These are phyloP conservation scores for Brassica cretica DNA, from an alignment of 345 rosid genomes.

Conservation along the genomic window DNA sequence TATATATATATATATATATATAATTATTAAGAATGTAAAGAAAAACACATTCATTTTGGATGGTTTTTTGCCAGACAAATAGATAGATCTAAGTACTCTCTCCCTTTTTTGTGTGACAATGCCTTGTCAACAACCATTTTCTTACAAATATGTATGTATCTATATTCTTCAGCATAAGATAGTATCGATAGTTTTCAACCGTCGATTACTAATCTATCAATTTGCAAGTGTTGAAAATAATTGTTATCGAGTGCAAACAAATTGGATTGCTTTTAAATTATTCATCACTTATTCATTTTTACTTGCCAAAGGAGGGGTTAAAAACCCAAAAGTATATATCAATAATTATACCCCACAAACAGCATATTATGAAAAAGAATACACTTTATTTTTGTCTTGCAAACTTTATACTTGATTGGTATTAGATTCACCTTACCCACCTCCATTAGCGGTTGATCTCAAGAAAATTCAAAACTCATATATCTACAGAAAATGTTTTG, in stretches of 20 bases:
- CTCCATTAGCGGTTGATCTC: slow-evolving; percentile 36
- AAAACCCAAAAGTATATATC: slow-evolving; percentile 25
- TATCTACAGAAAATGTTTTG: background rate
- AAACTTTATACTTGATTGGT: slow-evolving; percentile 43
- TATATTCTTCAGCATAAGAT: background rate
- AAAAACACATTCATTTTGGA: slow-evolving; percentile 34
- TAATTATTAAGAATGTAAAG: slow-evolving; percentile 5
- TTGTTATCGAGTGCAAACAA: slow-evolving; percentile 23
- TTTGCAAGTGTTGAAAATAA: slow-evolving; percentile 12
- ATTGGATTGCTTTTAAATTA: slow-evolving; percentile 33
- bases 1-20: background rate
- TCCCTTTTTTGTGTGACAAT: slow-evolving; percentile 1
- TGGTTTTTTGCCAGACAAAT: slow-evolving; percentile 32
- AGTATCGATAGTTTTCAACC: background rate
- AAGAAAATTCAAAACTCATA: slow-evolving; percentile 16
- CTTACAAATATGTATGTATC: slow-evolving; percentile 11
- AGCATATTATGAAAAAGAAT: slow-evolving; percentile 36
- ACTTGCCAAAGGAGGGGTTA: slow-evolving; percentile 31
- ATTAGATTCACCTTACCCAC: slow-evolving; percentile 45
- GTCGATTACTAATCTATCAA: slow-evolving; percentile 4
- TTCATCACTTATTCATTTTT: slow-evolving; percentile 35
- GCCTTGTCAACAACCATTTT: slow-evolving; percentile 39
- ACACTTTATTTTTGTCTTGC: slow-evolving; percentile 34
- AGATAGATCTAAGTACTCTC: slow-evolving; percentile 30
- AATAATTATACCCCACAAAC: slow-evolving; percentile 41